Evolutionary conservation across 2,329 filamentous ascomycete species (phyloP), one percentile per base, ranked within the genome.

Genomic region (Akanthomyces lecanii): DNA sequence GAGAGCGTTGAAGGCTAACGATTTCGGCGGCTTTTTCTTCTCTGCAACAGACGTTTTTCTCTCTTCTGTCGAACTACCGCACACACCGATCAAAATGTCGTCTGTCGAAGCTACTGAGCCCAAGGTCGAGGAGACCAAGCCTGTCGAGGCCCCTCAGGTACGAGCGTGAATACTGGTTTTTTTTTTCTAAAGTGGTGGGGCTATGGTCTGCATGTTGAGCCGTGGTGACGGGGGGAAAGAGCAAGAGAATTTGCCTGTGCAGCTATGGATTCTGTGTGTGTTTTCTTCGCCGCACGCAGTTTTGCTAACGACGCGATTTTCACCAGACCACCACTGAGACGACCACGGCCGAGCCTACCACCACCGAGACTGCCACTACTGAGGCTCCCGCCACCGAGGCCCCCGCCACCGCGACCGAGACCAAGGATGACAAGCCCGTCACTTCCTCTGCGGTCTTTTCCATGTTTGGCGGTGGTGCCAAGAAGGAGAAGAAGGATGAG

Each of bases 391-490:
- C 68, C 62, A 66, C 64, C 63, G 70, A 71, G 60, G 65, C 45
- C 5, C 21, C 63, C 38, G 62, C 65, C 40, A 66, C 67, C 48
- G 59, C 67, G 23, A 67, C 69, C 38, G 63, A 65, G 38, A 59
- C 64, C 47, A 69, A 68, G 38, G 71, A 72, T 50, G 69, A 63
- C 44, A 74, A 78, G 72, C 76, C 81, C 63, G 79, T 84, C 62
- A 85, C 81, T 66, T 81, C 82, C 21, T 85, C 85, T 10, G 83
- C 85, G 69, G 91, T 98, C 68, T 98, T 98, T 83, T 94, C 91
- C 78, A 98, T 99, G 95, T 99, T 99, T 75, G 95, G 95, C 71
- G 95, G 95, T 67, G 95, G 95, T 66, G 91, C 91, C 65, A 96
- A 96, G 87, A 98, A 97, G 83, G 91, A 95, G 81, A 93, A 92